phyloP scores from a whole-genome alignment of 768 basidiomycete genomes.

The Suillus hirtellus region DNA sequence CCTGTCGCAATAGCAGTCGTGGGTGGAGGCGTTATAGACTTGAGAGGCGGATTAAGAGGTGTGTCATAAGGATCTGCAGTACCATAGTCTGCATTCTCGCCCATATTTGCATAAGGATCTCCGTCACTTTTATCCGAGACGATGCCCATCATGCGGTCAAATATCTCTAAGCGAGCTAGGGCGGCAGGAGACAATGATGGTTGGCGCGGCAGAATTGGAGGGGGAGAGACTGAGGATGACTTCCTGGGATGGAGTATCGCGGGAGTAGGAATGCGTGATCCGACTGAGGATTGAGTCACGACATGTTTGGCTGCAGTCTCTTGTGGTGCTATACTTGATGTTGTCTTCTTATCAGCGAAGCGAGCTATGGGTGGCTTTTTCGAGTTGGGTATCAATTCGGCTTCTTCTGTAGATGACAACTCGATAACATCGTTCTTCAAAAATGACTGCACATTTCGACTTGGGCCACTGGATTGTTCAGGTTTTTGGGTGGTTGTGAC shows the following conservation, averaged over 20 bases:
- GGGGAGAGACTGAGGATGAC: background rate
- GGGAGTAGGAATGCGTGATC: background rate
- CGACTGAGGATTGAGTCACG: background rate
- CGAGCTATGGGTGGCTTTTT: conserved; percentile 3
- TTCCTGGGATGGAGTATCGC: background rate
- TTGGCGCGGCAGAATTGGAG: background rate
- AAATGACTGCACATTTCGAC: background rate
- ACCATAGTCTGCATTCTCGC: conserved; percentile 12
- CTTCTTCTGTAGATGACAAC: background rate
- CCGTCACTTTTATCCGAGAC: background rate
- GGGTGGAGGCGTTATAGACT: background rate
- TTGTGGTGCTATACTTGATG: background rate
- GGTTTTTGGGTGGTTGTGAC: background rate
- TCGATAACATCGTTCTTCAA: background rate
- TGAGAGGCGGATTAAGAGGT: conserved; percentile 12
- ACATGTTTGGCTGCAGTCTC: background rate
- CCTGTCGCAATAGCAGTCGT: background rate
- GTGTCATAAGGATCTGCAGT: conserved; percentile 5
- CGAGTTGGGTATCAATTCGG: background rate
- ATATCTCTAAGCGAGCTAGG: conserved; percentile 28
- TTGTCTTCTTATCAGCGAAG: background rate
- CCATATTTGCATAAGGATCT: background rate
- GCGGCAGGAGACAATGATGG: conserved; percentile 30
- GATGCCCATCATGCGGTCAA: conserved; percentile 27
- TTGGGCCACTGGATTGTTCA: background rate